Evolutionary conservation across 73 alveolate species (phyloP).

Genomic region (Paramecium pentaurelia): DNA sequence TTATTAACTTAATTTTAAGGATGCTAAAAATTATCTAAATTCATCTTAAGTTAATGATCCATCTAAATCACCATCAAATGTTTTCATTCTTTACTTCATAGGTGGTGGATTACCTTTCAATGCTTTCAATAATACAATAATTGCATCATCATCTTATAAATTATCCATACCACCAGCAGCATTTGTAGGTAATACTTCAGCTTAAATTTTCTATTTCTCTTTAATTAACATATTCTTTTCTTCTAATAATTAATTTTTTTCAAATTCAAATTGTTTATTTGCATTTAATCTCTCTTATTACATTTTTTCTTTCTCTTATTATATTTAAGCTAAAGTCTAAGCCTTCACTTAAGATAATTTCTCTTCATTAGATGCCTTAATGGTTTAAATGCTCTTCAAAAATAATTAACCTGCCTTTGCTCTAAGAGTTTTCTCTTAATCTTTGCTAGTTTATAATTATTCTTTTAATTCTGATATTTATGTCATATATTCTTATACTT

Average conservation of each 20-base stretch:
- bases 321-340: neutral
- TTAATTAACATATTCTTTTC: neutral
- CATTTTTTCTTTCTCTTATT: neutral
- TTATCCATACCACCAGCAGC: slow-evolving; percentile 9
- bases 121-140: slow-evolving; percentile 28
- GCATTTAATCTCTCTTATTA: neutral
- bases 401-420: slow-evolving; percentile 61
- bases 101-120: slow-evolving; percentile 57
- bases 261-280: neutral
- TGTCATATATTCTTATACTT: neutral
- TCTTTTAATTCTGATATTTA: slow-evolving; percentile 9
- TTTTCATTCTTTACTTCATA: slow-evolving; percentile 26
- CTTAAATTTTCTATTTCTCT: neutral
- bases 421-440: slow-evolving; percentile 37
- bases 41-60: slow-evolving; percentile 43
- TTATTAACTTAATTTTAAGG: neutral
- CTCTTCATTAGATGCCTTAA: neutral
- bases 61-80: slow-evolving; percentile 53
- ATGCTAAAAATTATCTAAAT: neutral
- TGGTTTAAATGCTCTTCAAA: neutral
- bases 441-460: neutral
- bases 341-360: neutral
- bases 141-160: slow-evolving; percentile 60
- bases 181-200: neutral
- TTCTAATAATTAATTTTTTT: neutral